Percentiles rank a stretch among this genome's conserved stretches.
Evolutionary conservation across 495 filamentous ascomycete species (phyloP).

Genomic region (Pyrenopolyporus hunteri): DNA sequence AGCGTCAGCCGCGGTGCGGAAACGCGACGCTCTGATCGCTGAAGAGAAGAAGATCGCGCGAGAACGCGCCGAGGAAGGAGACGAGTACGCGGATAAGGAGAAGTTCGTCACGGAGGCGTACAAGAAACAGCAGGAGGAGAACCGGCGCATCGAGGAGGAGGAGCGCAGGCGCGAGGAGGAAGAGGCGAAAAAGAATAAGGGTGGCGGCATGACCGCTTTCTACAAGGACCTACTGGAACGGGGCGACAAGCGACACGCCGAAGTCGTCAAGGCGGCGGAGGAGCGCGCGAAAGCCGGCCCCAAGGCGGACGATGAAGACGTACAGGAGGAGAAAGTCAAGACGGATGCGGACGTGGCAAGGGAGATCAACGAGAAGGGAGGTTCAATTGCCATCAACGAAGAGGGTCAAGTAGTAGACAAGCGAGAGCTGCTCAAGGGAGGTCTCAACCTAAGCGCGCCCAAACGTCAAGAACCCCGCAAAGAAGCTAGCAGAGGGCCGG

Average conservation of each 20-base stretch:
- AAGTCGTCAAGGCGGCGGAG: conserved; percentile 70
- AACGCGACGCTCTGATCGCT: conserved; percentile 85
- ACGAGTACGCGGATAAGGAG: conserved; percentile 93
- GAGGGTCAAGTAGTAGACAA: conserved; percentile 96
- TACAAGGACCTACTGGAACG: conserved; percentile 82
- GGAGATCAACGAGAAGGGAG: conserved; percentile 74
- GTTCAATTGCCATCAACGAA: conserved; percentile 79
- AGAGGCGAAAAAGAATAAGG: conserved; percentile 70
- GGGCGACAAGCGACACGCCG: conserved; percentile 76
- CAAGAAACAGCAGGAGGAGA: conserved; percentile 88
- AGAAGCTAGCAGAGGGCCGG: conserved; percentile 43
- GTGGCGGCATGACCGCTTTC: conserved; percentile 82
- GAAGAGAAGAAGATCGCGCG: conserved; percentile 84
- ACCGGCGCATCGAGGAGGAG: conserved; percentile 77
- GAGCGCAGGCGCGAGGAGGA: conserved; percentile 73
- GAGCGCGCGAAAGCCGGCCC: conserved; percentile 64
- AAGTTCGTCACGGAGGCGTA: conserved; percentile 97
- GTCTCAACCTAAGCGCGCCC: conserved; percentile 79
- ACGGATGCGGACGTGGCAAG: conserved; percentile 72
- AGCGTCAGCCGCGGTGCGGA: conserved; percentile 81
- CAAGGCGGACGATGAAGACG: conserved; percentile 37
- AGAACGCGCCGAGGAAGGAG: conserved; percentile 91
- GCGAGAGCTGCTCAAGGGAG: conserved; percentile 84
- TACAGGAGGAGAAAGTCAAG: conserved; percentile 61
- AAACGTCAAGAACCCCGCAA: conserved; percentile 48